Base-by-base conservation (phyloP, 495 filamentous ascomycete genomes). In the Jackrogersella minutella region DNA sequence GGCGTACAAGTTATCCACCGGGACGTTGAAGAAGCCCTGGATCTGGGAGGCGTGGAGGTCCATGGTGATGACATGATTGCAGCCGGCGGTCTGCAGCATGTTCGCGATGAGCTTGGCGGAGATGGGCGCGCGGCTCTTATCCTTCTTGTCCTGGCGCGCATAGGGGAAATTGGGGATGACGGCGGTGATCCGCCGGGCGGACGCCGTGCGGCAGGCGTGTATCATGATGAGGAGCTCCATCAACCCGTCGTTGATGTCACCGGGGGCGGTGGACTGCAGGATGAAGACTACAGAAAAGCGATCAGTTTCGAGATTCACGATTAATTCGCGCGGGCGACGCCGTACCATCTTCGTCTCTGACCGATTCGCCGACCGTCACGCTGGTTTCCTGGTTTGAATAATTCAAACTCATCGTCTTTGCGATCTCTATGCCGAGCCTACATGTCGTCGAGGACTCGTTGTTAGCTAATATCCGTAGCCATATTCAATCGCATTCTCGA, bases 201-300 rank as follows among this genome's bases (percentile, higher is more conserved):
- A 93, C 1, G 95, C 96, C 19, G 95, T 97, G 70, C 96, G 94
- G 85, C 95, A 99, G 52, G 95, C 95, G 74, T 97, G 96, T 82
- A 98, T 97, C 88, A 98, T 97, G 78, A 98, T 98, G 31, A 99
- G 85, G 44, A 99, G 87, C 79, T 99, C 95, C 95, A 99, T 99
- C 52, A 99, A 84, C 44, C 93, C 95, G 75, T 99, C 96, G 79
- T 99, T 99, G 81, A 99, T 93, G 74, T 97, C 93, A 74, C 94
- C 93, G 2, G 95, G 96, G 10, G 90, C 88, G 41, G 96, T 97
- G 30, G 93, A 97, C 78, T 99, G 95, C 58, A 99, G 81, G 66
- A 99, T 94, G 83, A 97, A 99, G 74, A 97, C 93, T 74, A 30
- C 11, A 47, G 52, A 44, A 50, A 33, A 58, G 55, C 13, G 8